Evolutionary conservation across 192 early-diverging fungal species (phyloP).

Genomic region (Coemansia sp.): DNA sequence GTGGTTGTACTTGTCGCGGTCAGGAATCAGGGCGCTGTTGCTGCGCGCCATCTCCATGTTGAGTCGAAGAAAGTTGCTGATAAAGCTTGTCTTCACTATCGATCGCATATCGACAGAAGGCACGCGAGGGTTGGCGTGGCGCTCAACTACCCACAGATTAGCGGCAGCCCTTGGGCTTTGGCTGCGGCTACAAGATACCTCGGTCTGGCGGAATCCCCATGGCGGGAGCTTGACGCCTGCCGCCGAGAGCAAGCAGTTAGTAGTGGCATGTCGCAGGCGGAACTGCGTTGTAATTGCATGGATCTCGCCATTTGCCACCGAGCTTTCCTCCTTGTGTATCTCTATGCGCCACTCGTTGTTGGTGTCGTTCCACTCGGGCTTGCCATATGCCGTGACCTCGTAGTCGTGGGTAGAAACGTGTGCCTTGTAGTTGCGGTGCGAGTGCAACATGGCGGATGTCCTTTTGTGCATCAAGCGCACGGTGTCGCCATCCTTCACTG

Average conservation of each 20-base stretch:
- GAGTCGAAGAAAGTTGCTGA: slow-evolving; percentile 41
- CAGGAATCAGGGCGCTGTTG: slow-evolving; percentile 51
- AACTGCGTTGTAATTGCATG: slow-evolving; percentile 64
- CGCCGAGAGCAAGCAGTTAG: slow-evolving; percentile 77
- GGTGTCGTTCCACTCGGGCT: slow-evolving; percentile 66
- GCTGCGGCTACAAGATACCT: slow-evolving; percentile 91
- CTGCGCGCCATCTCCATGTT: slow-evolving; percentile 51
- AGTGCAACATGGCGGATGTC: slow-evolving; percentile 59
- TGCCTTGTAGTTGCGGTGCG: slow-evolving; percentile 59
- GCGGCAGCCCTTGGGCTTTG: slow-evolving; percentile 45
- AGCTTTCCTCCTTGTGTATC: slow-evolving; percentile 42
- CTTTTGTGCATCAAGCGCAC: slow-evolving; percentile 70
- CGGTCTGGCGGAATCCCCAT: slow-evolving; percentile 86
- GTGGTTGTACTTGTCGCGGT: slow-evolving; percentile 54
- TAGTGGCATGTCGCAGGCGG: slow-evolving; percentile 68
- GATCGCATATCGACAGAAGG: slow-evolving; percentile 35
- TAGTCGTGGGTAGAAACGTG: slow-evolving; percentile 66
- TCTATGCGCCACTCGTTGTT: slow-evolving; percentile 67
- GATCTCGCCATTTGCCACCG: slow-evolving; percentile 52
- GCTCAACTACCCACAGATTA: slow-evolving; percentile 56
- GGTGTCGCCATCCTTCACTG: slow-evolving; percentile 71
- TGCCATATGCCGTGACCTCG: slow-evolving; percentile 58
- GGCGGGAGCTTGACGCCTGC: slow-evolving; percentile 68
- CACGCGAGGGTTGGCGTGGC: slow-evolving; percentile 31
- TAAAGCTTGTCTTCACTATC: slow-evolving; percentile 35